Percentiles rank a stretch among this genome's conserved stretches.
These are phyloP conservation scores for Chlorencoelia australis DNA, from an alignment of 2,329 filamentous ascomycete genomes.

Conservation along the genomic window DNA sequence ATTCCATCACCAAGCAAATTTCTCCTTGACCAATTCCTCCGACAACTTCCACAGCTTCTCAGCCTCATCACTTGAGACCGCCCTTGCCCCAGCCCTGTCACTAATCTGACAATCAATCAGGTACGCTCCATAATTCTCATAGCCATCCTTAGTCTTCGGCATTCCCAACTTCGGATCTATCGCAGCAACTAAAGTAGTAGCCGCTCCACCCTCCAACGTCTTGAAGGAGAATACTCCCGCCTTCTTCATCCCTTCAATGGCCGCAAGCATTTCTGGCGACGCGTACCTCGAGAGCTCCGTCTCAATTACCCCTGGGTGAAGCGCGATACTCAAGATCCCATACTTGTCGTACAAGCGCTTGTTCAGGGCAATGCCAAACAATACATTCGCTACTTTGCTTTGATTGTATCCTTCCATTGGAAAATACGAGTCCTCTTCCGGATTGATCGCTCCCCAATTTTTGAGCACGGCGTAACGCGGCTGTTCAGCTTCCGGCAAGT, in stretches of 20 bases:
- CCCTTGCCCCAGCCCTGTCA: conserved; percentile 14
- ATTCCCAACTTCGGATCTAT: conserved; percentile 27
- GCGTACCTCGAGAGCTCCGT: not conserved
- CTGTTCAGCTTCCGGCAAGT: conserved; percentile 26
- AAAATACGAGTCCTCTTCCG: conserved; percentile 14
- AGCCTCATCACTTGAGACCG: conserved; percentile 27
- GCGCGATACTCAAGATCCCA: conserved; percentile 3
- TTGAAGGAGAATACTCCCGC: too few relatives aligned
- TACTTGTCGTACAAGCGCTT: not conserved
- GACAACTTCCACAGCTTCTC: conserved; percentile 37
- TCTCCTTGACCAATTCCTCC: conserved; percentile 35
- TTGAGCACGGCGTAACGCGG: conserved; percentile 27
- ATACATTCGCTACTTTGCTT: conserved; percentile 34
- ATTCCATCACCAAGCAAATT: too few relatives aligned
- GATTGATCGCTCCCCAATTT: conserved; percentile 17
- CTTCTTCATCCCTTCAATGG: not conserved
- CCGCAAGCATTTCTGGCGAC: not conserved
- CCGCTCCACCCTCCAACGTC: conserved; percentile 1
- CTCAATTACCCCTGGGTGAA: conserved; percentile 8
- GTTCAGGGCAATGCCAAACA: conserved; percentile 7
- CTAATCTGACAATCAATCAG: conserved; percentile 28
- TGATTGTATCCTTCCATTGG: conserved; percentile 32
- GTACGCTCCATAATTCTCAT: conserved; percentile 27
- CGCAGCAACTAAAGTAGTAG: conserved; percentile 29
- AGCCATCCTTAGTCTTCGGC: conserved; percentile 16